Evolutionary conservation across 495 filamentous ascomycete species (phyloP), one percentile per base, ranked within the genome.

Genomic region (Pseudomonodictys pantanalensis): DNA sequence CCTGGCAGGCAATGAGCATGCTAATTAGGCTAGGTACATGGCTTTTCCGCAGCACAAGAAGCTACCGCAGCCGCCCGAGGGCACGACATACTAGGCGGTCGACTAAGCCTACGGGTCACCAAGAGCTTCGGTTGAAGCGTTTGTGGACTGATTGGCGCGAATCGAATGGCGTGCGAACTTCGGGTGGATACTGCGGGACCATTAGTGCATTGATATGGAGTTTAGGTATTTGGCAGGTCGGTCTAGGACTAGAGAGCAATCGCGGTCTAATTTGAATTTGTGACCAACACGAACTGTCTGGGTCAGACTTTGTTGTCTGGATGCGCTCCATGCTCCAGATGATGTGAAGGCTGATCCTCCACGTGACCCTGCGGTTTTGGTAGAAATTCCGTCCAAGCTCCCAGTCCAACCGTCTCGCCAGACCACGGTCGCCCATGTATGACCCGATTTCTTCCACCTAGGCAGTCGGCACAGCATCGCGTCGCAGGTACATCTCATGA

Each of bases 31-130:
- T 64, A 96, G 92, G 72, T 95, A 88, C 66, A 98, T 98, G 93
- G 92, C 92, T n/a, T 79, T 90, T 44, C 86, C 89, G 24, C 83
- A 86, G 66, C 83, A 97, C 75, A 96, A 96, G 81, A 97, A 97
- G 76, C 82, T 97, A 11, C 86, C 90, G 12, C 93, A 98, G 71
- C 93, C 95, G 50, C 79, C 89, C 2, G 93, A 98, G 75, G 92
- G 92, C 42, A 84, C 87, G 44, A 90, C 82, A 54, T 97, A 71
- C 26, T 56, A 60, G 22, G 25, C 32, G 20, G 17, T 50, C 17
- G 1, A n/a, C 11, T 9, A 28, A 51, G 4, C 11, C 5, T 12
- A 47, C 43, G 23, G 24, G 17, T 18, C n/a, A 38, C 32, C n/a
- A 8, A n/a, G 32, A 38, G 32, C 8, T 38, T 38, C n/a, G 32